Percentiles rank a stretch among this genome's conserved stretches.
phyloP scores from a whole-genome alignment of 495 filamentous ascomycete genomes.

The Daldinia vernicosa region DNA sequence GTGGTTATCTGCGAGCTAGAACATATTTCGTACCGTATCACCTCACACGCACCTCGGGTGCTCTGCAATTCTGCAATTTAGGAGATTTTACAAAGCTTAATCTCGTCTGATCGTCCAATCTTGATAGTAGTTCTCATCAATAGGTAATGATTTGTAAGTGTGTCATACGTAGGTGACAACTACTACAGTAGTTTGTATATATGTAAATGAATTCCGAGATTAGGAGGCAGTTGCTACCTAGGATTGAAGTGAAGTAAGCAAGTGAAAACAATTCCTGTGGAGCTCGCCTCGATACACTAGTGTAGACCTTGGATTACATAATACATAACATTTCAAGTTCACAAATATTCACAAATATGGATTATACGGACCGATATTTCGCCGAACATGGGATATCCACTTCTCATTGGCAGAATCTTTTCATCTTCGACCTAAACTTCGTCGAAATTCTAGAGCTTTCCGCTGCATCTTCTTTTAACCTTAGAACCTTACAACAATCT shows the following conservation, averaged over 20 bases:
- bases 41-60: neutral
- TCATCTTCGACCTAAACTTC: conserved; percentile 33
- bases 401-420: conserved; percentile 1
- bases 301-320: too few species aligned
- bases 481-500: conserved; percentile 18
- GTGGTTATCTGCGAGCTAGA: neutral
- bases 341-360: too few species aligned
- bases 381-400: neutral
- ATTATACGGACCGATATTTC: conserved; percentile 1
- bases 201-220: too few species aligned
- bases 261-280: too few species aligned
- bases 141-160: neutral
- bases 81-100: neutral
- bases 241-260: too few species aligned
- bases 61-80: neutral
- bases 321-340: neutral
- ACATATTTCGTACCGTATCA: neutral
- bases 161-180: neutral
- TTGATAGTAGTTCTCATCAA: neutral
- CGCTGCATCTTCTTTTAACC: conserved; percentile 35
- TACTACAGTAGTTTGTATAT: too few species aligned
- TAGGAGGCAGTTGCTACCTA: too few species aligned
- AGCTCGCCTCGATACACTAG: too few species aligned
- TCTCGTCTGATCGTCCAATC: neutral
- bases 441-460: conserved; percentile 50